Percentiles rank a stretch among this genome's conserved stretches.
Evolutionary conservation across 2,329 filamentous ascomycete species (phyloP).

Genomic region (Cytospora schulzeri): DNA sequence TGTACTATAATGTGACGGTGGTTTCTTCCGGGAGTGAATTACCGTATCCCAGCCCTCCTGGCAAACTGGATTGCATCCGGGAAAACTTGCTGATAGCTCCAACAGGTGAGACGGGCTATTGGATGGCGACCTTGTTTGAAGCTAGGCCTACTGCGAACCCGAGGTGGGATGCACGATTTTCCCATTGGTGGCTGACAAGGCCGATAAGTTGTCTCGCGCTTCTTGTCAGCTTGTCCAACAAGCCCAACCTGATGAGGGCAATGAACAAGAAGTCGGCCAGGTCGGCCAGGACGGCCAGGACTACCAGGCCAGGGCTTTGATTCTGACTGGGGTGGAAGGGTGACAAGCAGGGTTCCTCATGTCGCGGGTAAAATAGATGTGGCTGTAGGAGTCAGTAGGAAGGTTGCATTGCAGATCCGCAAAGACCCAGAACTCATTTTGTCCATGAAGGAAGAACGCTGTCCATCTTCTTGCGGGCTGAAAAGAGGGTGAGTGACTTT

Average conservation of each 20-base stretch:
- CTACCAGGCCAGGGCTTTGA: too few relatives aligned
- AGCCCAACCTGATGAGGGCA: background rate
- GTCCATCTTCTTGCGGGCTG: background rate
- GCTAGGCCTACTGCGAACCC: constrained; percentile 4
- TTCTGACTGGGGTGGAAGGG: too few relatives aligned
- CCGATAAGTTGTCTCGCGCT: background rate
- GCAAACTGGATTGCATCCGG: background rate
- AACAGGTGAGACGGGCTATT: background rate
- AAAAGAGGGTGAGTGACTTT: background rate
- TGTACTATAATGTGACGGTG: too few relatives aligned
- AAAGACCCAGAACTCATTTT: background rate
- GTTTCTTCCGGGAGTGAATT: too few relatives aligned
- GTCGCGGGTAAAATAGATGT: background rate
- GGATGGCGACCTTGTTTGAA: constrained; percentile 17
- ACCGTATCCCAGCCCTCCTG: too few relatives aligned
- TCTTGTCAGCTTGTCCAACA: background rate
- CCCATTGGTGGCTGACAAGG: background rate
- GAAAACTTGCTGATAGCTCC: background rate
- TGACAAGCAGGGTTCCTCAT: background rate
- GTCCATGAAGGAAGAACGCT: background rate
- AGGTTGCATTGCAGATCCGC: background rate
- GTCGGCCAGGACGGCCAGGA: background rate
- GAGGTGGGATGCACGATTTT: background rate
- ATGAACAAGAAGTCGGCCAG: too few relatives aligned
- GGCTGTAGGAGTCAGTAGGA: background rate